Conservation (phyloP, 1,284 basidiomycete genomes). For the Leccinum angustisporum region DNA sequence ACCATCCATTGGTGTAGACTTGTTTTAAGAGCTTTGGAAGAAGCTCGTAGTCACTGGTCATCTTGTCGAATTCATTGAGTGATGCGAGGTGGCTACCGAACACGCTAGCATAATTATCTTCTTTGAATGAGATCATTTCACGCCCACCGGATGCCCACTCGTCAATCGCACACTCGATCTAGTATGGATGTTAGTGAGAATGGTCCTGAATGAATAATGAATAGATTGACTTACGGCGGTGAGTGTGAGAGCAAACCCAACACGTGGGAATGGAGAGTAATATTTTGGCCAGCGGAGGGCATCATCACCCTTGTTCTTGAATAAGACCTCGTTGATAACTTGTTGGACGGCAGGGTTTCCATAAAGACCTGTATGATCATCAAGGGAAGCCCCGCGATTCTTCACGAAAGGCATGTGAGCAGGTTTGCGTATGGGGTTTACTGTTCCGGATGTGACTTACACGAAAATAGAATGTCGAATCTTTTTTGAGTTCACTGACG, state of each 20-base stretch:
- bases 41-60: neutral
- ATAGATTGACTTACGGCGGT: neutral
- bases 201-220: neutral
- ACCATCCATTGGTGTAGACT: too few species aligned
- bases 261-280: neutral
- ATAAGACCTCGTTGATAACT: neutral
- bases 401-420: neutral
- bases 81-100: neutral
- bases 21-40: neutral
- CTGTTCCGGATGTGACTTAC: too few species aligned
- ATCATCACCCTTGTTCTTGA: neutral
- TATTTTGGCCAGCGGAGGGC: neutral
- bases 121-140: neutral
- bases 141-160: neutral
- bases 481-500: neutral
- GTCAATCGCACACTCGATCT: neutral
- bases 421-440: too few species aligned
- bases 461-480: neutral
- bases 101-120: neutral
- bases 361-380: neutral
- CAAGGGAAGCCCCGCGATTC: neutral
- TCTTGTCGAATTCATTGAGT: neutral
- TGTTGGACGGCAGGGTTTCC: neutral
- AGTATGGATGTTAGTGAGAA: too few species aligned
- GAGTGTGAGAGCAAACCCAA: neutral